Evolutionary conservation across 1,284 basidiomycete genomes (phyloP), one percentile per base, ranked within the genome.

Genomic region (Ustilago bromivora): DNA sequence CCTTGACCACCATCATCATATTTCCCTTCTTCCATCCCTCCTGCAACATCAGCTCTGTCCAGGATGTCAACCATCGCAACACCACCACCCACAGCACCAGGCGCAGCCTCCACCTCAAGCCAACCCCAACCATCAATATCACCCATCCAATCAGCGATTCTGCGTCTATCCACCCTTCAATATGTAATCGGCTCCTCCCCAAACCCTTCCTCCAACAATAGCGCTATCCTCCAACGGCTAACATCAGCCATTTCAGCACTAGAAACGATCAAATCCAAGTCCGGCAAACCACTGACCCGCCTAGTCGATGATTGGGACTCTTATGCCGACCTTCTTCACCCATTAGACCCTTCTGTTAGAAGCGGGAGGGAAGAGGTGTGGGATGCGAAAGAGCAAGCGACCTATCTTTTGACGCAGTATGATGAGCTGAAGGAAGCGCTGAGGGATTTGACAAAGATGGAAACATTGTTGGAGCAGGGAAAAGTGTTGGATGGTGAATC

Each of bases 301-400:
- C 36, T 71, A 13, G 15, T 66, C 2, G 15, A 54, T 10, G 56
- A 66, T 13, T 71, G 69, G 69, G 34, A 54, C 10, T 4, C 4
- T 1, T 61, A 71, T 32, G 10, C 54, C 0, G 12, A 38, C 36
- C 63, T 71, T 11, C 56, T 71, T 9, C 19, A 57, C 2, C 68
- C 68, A 0, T 52, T 62, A 34, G 7, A 56, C 35, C 9, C 28
- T 17, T n/a, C 47, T 8, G n/a, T 46, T 6, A 23, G 10, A 31
- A 9, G 11, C 43, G 2, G 13, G 17, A 6, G 15, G 2, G 23
- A 41, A 13, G 9, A 41, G 40, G 12, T 31, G n/a, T 71, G 69
- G 63, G 59, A 71, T 13, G 38, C 43, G 7, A 13, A 23, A 9
- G 51, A 71, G 38, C 69, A 71, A 32, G 4, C 57, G 2, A 8